Conservation (phyloP, 306 rosid genomes). For the Dryas alaskensis region DNA sequence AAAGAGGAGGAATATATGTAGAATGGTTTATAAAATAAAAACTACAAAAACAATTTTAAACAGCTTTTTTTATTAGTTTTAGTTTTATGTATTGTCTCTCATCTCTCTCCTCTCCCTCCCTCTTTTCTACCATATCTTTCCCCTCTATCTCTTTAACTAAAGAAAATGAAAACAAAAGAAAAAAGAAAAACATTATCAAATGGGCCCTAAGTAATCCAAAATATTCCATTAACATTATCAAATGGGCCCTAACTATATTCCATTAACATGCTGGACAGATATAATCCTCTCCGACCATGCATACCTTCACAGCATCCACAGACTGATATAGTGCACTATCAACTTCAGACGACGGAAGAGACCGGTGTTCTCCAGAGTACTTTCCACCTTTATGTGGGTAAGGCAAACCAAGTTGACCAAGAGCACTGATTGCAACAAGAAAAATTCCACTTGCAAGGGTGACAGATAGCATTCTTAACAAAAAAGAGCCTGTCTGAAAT, state of each 20-base stretch:
- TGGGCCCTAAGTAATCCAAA: background rate
- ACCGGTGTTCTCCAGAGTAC: slow-evolving; percentile 30
- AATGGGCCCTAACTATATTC: background rate
- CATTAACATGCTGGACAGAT: background rate
- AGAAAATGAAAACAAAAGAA: too few relatives aligned
- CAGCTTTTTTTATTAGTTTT: too few relatives aligned
- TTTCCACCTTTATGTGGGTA: slow-evolving; percentile 41
- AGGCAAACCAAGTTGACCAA: slow-evolving; percentile 56
- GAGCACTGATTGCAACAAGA: slow-evolving; percentile 57
- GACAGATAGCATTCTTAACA: slow-evolving; percentile 50
- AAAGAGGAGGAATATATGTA: too few relatives aligned
- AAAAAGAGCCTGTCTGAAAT: slow-evolving; percentile 52
- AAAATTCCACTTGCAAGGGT: slow-evolving; percentile 68
- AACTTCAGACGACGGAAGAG: slow-evolving; percentile 53
- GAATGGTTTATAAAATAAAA: too few relatives aligned
- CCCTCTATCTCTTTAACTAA: too few relatives aligned
- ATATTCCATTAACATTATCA: background rate
- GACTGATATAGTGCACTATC: slow-evolving; percentile 35
- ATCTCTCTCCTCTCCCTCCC: too few relatives aligned
- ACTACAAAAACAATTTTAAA: too few relatives aligned
- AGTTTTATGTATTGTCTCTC: too few relatives aligned
- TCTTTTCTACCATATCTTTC: too few relatives aligned
- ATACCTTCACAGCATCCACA: slow-evolving; percentile 55
- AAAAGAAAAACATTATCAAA: too few relatives aligned
- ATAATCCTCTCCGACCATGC: background rate